phyloP scores from a whole-genome alignment of 2,329 filamentous ascomycete species.

The Calycina herbarum region DNA sequence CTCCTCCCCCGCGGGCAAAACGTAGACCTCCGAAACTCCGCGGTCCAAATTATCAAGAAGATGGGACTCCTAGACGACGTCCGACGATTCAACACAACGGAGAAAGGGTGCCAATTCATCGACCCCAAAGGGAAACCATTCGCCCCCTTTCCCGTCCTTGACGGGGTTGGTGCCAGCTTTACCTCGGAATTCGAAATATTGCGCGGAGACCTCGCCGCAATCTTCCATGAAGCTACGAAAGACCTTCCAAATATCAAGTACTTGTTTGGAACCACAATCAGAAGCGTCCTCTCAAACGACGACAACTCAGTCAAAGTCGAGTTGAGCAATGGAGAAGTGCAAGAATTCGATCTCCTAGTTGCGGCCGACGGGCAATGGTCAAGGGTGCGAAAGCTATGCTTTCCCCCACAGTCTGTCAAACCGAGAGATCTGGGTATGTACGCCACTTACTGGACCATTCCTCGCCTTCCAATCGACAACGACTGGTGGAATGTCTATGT shows the following conservation, averaged over 20 bases:
- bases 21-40: constrained; percentile 55
- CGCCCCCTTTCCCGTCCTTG: constrained; percentile 41
- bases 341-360: constrained; percentile 52
- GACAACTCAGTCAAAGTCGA: constrained; percentile 34
- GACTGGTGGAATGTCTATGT: constrained; percentile 41
- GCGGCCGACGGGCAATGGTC: constrained; percentile 57
- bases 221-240: constrained; percentile 29
- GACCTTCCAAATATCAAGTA: constrained; percentile 32
- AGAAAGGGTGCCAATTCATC: constrained; percentile 49
- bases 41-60: constrained; percentile 49
- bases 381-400: constrained; percentile 43
- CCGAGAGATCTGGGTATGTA: constrained; percentile 29
- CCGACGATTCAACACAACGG: constrained; percentile 43
- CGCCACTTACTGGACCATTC: constrained; percentile 42
- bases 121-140: constrained; percentile 41
- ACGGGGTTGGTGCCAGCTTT: background rate
- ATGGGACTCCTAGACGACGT: constrained; percentile 50
- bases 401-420: constrained; percentile 32
- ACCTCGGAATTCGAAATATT: background rate
- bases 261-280: background rate
- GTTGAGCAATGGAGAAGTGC: constrained; percentile 45
- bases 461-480: constrained; percentile 35
- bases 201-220: background rate
- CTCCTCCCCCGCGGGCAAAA: background rate
- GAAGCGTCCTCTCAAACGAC: constrained; percentile 33